Conservation (phyloP, 1,284 basidiomycete species). For the Sanguinoderma infundibulare region DNA sequence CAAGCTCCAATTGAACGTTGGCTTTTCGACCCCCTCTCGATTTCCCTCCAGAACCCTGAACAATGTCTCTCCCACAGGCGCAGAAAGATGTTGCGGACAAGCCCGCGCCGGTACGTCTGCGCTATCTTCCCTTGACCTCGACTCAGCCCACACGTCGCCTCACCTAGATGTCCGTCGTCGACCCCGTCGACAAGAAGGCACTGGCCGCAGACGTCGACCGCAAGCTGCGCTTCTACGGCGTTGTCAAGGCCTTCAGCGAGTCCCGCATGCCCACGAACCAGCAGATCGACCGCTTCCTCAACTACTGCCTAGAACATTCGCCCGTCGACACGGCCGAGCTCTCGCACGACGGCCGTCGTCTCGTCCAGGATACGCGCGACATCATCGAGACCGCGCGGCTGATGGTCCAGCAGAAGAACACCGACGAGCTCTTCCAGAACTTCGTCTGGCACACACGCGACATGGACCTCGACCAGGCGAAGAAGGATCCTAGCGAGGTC, state of each 20-base stretch:
- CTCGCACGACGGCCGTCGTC: conserved; percentile 76
- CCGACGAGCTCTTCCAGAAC: conserved; percentile 88
- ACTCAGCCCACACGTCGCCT: background rate
- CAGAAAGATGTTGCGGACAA: conserved; percentile 61
- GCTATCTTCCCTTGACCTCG: background rate
- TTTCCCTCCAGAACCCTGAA: too few species aligned
- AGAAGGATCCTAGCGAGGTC: conserved; percentile 48
- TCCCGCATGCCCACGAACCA: conserved; percentile 81
- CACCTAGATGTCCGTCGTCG: conserved; percentile 54
- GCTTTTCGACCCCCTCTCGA: too few species aligned
- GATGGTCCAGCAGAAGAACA: conserved; percentile 83
- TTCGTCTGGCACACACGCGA: conserved; percentile 80
- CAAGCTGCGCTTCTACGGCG: conserved; percentile 77
- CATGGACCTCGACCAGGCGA: conserved; percentile 49
- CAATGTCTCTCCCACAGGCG: conserved; percentile 68
- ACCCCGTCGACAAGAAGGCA: conserved; percentile 55
- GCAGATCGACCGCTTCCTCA: conserved; percentile 78
- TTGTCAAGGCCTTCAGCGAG: conserved; percentile 78
- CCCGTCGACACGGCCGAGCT: conserved; percentile 71
- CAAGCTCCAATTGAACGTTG: too few species aligned
- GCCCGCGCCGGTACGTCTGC: conserved; percentile 41
- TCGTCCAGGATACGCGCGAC: conserved; percentile 76
- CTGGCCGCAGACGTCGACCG: conserved; percentile 68
- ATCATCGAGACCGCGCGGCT: conserved; percentile 73
- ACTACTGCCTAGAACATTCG: conserved; percentile 69